Percentiles rank a stretch among this genome's conserved stretches.
phyloP scores from a whole-genome alignment of 2,329 filamentous ascomycete genomes.

The Xylariaceae sp. region DNA sequence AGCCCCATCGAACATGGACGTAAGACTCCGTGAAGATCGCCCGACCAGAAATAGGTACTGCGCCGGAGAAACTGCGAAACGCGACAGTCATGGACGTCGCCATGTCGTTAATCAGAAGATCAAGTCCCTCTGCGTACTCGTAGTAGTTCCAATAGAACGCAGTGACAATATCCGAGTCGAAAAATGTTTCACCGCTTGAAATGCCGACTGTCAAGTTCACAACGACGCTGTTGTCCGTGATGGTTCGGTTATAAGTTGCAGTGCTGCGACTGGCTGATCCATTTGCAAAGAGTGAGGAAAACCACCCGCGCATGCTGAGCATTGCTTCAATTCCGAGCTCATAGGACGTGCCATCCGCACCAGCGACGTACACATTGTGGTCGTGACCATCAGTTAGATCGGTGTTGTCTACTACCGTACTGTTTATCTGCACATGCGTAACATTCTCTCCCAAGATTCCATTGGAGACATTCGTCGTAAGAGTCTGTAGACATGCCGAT shows the following conservation, averaged over 20 bases:
- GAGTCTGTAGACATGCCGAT: constrained; percentile 29
- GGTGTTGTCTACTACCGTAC: constrained; percentile 24
- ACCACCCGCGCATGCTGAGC: constrained; percentile 31
- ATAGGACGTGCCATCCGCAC: constrained; percentile 17
- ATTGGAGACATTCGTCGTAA: constrained; percentile 22
- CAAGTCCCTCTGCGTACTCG: constrained; percentile 31
- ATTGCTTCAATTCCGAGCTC: constrained; percentile 26
- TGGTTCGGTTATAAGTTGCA: constrained; percentile 24
- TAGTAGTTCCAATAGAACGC: constrained; percentile 40
- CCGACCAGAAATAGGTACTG: constrained; percentile 25
- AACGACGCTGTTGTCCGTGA: constrained; percentile 25
- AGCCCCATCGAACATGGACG: constrained; percentile 35
- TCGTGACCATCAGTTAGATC: constrained; percentile 14
- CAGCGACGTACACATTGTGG: constrained; percentile 20
- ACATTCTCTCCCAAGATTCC: constrained; percentile 28
- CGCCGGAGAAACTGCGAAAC: constrained; percentile 29
- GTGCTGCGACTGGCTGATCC: constrained; percentile 28
- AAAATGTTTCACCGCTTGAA: constrained; percentile 30
- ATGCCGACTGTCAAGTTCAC: constrained; percentile 33
- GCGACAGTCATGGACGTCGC: constrained; percentile 33
- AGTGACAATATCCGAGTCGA: constrained; percentile 35
- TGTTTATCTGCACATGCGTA: constrained; percentile 18
- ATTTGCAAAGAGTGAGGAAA: constrained; percentile 26
- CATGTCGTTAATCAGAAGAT: constrained; percentile 33
- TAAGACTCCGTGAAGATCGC: constrained; percentile 29